phyloP scores from a whole-genome alignment of 108 stramenopile species.

The Stephanodiscus triporus region DNA sequence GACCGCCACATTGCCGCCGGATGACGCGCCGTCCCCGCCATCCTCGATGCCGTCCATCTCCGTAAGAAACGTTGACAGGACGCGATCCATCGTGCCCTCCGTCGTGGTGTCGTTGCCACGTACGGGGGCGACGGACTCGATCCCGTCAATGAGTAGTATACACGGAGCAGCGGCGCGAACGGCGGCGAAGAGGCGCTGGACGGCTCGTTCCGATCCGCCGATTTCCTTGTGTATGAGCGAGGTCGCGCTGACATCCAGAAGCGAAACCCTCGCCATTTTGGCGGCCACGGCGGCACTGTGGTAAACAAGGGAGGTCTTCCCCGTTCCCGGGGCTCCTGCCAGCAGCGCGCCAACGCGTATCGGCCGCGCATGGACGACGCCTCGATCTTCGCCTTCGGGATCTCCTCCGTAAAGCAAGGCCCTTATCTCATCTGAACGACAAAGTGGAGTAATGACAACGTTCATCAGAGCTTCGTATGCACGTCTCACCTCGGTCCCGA shows the following conservation, averaged over 20 bases:
- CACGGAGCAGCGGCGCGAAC: conserved; percentile 83
- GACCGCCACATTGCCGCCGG: conserved; percentile 55
- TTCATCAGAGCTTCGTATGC: conserved; percentile 70
- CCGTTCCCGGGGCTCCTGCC: conserved; percentile 67
- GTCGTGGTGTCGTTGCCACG: conserved; percentile 86
- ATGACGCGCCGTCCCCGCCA: background rate
- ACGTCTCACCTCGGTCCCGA: conserved; percentile 50
- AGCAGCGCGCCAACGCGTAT: conserved; percentile 79
- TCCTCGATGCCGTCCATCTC: conserved; percentile 83
- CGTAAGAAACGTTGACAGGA: conserved; percentile 80
- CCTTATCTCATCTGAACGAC: conserved; percentile 59
- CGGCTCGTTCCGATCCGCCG: conserved; percentile 78
- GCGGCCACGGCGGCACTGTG: conserved; percentile 69
- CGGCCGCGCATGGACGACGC: conserved; percentile 18
- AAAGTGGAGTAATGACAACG: conserved; percentile 77
- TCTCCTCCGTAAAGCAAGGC: conserved; percentile 50
- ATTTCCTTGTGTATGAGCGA: conserved; percentile 89
- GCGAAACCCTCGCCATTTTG: conserved; percentile 55
- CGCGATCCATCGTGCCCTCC: conserved; percentile 88
- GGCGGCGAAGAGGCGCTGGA: conserved; percentile 61
- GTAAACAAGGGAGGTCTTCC: conserved; percentile 73
- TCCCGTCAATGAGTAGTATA: conserved; percentile 82
- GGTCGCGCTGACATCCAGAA: conserved; percentile 85
- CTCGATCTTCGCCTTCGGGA: background rate
- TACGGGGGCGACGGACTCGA: conserved; percentile 79